Evolutionary conservation across 2,329 filamentous ascomycete species (phyloP).

Genomic region (Aspergillus costaricaensis): DNA sequence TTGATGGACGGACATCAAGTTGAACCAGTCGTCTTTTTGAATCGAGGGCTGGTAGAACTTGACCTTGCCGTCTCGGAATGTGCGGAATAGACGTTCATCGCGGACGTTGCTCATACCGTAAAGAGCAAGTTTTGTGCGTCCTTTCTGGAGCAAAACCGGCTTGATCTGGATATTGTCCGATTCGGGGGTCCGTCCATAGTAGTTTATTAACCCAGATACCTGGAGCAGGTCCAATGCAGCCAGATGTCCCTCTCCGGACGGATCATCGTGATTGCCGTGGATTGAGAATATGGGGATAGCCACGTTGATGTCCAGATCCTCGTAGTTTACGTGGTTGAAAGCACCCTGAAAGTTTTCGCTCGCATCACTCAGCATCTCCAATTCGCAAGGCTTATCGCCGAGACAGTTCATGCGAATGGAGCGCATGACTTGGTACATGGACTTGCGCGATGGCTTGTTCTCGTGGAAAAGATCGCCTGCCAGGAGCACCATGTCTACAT

Average conservation of each 20-base stretch:
- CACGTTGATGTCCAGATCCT: conserved; percentile 95
- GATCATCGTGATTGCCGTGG: conserved; percentile 97
- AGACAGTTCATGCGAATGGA: conserved; percentile 90
- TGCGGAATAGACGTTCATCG: conserved; percentile 91
- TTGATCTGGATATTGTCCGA: conserved; percentile 92
- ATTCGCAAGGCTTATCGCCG: conserved; percentile 90
- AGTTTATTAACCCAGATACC: conserved; percentile 88
- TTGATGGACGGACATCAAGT: conserved; percentile 90
- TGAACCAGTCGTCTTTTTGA: conserved; percentile 91
- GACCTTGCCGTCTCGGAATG: conserved; percentile 88
- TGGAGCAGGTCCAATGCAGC: conserved; percentile 90
- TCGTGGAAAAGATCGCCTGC: conserved; percentile 97
- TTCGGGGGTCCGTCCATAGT: conserved; percentile 89
- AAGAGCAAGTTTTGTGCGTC: conserved; percentile 84
- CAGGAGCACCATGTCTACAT: conserved; percentile 97
- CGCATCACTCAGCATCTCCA: conserved; percentile 92
- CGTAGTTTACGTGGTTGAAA: conserved; percentile 95
- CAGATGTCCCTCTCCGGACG: conserved; percentile 90
- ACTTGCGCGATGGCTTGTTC: conserved; percentile 93
- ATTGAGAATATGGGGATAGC: conserved; percentile 98
- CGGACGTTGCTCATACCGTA: conserved; percentile 96
- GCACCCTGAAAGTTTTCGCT: conserved; percentile 86
- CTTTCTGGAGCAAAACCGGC: conserved; percentile 90
- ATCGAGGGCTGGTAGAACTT: conserved; percentile 85
- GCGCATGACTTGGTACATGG: conserved; percentile 97